Evolutionary conservation across 2,329 filamentous ascomycete genomes (phyloP), one percentile per base, ranked within the genome.

Genomic region (Ophiocordyceps australis): DNA sequence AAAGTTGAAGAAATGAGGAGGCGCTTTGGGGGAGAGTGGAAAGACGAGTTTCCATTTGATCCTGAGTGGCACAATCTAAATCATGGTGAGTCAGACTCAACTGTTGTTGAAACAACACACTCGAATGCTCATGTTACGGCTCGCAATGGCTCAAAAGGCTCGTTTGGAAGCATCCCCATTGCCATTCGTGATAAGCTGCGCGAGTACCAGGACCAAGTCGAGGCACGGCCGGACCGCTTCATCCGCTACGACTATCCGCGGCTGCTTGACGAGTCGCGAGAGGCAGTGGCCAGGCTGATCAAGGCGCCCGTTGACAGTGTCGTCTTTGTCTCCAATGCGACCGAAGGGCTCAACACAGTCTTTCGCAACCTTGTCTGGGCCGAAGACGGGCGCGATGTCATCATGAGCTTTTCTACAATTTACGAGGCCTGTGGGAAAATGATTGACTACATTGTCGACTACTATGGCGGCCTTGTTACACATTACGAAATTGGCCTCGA

Each of bases 311-410:
- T 57, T 1, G 59, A 74, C 8, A 70, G 73, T 8, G 55, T 79
- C 20, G 82, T 92, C 1, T 74, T 91, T 35, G 71, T 92, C 1
- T 56, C 66, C 30, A 94, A 94, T 45, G 81, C 83, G 9, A 91
- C 81, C 0, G 74, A 66, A 0, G 80, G 69, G 14, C 51, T 83
- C 24, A 86, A 89, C 50, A 79, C 72, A 0, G 67, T 92, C 5
- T 62, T 93, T n/a, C 69, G 75, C 22, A 85, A 77, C 43, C 48
- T 94, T 3, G 41, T 45, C 2, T 92, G 74, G 61, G 46, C 66
- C 20, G 45, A 57, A 0, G 74, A 75, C 32, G 76, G 83, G 32
- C 66, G 69, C 14, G 85, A 94, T 42, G 71, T 76, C 33, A 77
- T 91, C 33, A 39, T 92, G 23, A 75, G 73, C 47, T 91, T 93